Evolutionary conservation across 768 basidiomycete genomes (phyloP), one percentile per base, ranked within the genome.

Genomic region (Phaeotremella fagi): DNA sequence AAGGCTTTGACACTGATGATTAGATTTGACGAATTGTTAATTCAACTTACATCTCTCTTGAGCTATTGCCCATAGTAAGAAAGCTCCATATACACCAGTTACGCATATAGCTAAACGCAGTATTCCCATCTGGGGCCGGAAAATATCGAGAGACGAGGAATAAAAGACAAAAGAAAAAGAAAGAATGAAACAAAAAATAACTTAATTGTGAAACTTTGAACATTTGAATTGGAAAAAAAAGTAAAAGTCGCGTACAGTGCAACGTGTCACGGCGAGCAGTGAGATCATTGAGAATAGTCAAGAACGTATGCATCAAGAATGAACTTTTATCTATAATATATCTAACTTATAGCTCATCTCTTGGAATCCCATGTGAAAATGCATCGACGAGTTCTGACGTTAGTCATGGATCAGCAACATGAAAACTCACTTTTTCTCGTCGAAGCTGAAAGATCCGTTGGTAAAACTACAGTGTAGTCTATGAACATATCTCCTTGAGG

Each of bases 381-480:
- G 22, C 38, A 11, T 41, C 38, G 38, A 7, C 38, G 7, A 18
- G 38, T 18, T 12, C 22, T 20, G 7, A 41, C 3, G 43, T 51
- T 25, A 50, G 47, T 41, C 3, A 11, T 36, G 12, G 16, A 31
- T 3, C 35, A n/a, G 24, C n/a, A 29, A 15, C 20, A 20, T 26
- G 28, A 22, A 15, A 12, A 80, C 90, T 80, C 71, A 97, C 94
- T 88, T 71, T 78, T 80, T 63, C 83, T 83, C 55, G 82, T 82
- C 45, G 85, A 81, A 45, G 81, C 66, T 44, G 84, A 79, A 28
- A 99, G 75, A 50, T 85, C 80, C 45, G 81, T 75, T 2, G 95
- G 95, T 49, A 99, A 75, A 16, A 98, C 85, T 45, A 99, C 88
- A 52, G 82, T 88, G 76, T 94, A 99, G 74, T 97, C 92, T 48